Percentiles rank a stretch among this genome's conserved stretches.
These are phyloP conservation scores for Nakazawaea anatomiae DNA, from an alignment of 805 yeast genomes.

Conservation along the genomic window DNA sequence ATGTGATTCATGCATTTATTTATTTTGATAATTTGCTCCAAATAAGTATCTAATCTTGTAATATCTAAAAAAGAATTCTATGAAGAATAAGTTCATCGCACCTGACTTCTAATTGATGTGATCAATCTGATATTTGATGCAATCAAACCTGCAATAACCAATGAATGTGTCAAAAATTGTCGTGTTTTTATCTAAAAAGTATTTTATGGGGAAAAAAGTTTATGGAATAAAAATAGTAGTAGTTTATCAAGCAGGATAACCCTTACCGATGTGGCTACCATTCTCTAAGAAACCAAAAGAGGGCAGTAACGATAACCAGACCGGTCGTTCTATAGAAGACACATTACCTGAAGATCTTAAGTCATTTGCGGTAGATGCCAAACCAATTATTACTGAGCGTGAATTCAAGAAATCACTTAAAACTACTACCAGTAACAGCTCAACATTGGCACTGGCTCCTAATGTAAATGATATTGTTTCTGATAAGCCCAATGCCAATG, in stretches of 20 bases:
- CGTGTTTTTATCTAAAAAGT: too few relatives aligned
- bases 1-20: slow-evolving; percentile 12
- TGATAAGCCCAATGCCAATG: background rate
- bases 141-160: too few relatives aligned
- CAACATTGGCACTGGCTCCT: slow-evolving; percentile 6
- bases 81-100: too few relatives aligned
- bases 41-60: background rate
- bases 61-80: too few relatives aligned
- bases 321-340: background rate
- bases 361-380: background rate
- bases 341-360: slow-evolving; percentile 4
- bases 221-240: background rate
- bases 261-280: slow-evolving; percentile 4
- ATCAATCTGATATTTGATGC: too few relatives aligned
- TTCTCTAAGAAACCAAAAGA: background rate
- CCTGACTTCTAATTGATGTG: too few relatives aligned
- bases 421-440: background rate
- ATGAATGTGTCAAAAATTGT: too few relatives aligned
- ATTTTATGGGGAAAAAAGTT: background rate
- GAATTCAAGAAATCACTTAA: slow-evolving; percentile 1
- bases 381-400: slow-evolving; percentile 6
- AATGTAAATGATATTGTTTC: background rate
- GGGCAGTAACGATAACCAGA: background rate
- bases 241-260: too few relatives aligned
- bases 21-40: background rate